Evolutionary conservation across 129 eudicot species (phyloP).

Genomic region (Lactuca sativa): DNA sequence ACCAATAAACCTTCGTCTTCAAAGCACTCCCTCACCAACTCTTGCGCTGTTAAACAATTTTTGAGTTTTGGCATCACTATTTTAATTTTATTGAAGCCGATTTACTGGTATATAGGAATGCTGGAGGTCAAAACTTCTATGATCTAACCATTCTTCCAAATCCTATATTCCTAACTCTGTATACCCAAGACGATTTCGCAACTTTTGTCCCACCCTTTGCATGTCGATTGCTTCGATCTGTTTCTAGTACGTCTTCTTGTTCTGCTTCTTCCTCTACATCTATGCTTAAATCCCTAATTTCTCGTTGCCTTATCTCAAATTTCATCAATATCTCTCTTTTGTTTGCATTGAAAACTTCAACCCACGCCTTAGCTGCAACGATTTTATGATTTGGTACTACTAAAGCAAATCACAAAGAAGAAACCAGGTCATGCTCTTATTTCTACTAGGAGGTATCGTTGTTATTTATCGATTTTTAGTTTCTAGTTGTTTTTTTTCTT

Average conservation of each 20-base stretch:
- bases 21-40: slow-evolving; percentile 18
- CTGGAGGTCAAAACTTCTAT: slow-evolving; percentile 34
- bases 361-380: slow-evolving; percentile 79
- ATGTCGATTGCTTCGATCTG: background rate
- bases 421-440: too few species aligned
- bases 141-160: slow-evolving; percentile 38
- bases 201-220: slow-evolving; percentile 22
- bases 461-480: too few species aligned
- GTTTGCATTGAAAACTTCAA: slow-evolving; percentile 62
- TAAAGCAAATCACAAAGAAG: too few species aligned
- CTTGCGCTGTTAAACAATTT: slow-evolving; percentile 47
- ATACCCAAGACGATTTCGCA: slow-evolving; percentile 21
- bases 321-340: slow-evolving; percentile 55
- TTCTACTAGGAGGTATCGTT: too few species aligned
- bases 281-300: slow-evolving; percentile 28
- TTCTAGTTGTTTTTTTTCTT: too few species aligned
- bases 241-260: slow-evolving; percentile 8
- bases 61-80: slow-evolving; percentile 46
- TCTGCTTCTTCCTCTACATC: slow-evolving; percentile 30
- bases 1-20: slow-evolving; percentile 4
- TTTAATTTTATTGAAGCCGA: slow-evolving; percentile 3
- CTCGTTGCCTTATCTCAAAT: slow-evolving; percentile 36
- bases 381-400: slow-evolving; percentile 31
- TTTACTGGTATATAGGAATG: slow-evolving; percentile 17
- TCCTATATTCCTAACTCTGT: slow-evolving; percentile 30